Conservation (phyloP, 768 basidiomycete genomes). For the Nidula microcarpa region DNA sequence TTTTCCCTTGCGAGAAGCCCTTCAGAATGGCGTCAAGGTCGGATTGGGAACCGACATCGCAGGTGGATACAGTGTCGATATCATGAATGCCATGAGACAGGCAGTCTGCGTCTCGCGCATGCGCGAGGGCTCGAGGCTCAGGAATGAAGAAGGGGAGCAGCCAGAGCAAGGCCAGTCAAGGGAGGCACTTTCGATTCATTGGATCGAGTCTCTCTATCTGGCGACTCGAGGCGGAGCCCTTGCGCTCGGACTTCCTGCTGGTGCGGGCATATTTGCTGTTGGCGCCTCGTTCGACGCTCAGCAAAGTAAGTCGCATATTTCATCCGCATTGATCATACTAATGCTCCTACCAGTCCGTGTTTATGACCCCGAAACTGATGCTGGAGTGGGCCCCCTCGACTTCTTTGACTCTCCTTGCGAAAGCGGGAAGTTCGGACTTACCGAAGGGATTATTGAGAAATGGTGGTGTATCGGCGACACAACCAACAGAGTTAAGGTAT, state of each 20-base stretch:
- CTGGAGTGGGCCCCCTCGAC: constrained; percentile 64
- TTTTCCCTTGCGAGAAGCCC: constrained; percentile 69
- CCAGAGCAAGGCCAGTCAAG: constrained; percentile 3
- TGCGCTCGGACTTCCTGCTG: constrained; percentile 55
- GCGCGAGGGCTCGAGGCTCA: constrained; percentile 48
- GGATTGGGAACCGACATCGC: constrained; percentile 87
- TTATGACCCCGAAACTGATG: constrained; percentile 32
- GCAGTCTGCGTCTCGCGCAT: constrained; percentile 71
- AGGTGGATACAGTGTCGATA: constrained; percentile 78
- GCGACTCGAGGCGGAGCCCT: constrained; percentile 78
- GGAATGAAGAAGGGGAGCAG: constrained; percentile 12
- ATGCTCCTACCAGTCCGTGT: constrained; percentile 34
- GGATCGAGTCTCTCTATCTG: constrained; percentile 79
- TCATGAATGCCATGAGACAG: constrained; percentile 78
- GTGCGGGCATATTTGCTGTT: constrained; percentile 49
- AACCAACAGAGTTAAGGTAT: constrained; percentile 64
- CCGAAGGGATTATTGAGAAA: constrained; percentile 66
- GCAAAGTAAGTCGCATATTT: constrained; percentile 46
- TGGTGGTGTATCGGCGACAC: constrained; percentile 87
- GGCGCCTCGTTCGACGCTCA: constrained; percentile 77
- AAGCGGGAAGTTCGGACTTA: constrained; percentile 19
- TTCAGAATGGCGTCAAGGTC: constrained; percentile 58
- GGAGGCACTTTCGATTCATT: constrained; percentile 54
- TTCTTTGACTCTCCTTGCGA: constrained; percentile 50
- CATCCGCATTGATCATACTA: background rate